Conservation (phyloP, 352 stramenopile species). For the Blastocystis sp. region DNA sequence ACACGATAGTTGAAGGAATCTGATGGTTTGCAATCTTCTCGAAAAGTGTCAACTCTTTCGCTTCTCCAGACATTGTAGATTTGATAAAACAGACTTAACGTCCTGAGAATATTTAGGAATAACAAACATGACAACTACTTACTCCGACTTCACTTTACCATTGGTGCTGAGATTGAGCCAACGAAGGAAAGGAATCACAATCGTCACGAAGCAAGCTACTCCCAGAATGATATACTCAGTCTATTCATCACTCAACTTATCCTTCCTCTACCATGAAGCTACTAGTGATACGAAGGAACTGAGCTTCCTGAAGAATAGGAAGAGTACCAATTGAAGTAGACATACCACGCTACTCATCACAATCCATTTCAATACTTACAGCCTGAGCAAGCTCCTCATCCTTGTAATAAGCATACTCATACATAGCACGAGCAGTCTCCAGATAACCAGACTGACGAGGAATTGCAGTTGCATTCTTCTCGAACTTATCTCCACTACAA, state of each 20-base stretch:
- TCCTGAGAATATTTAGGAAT: background rate
- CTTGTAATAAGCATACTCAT: slow-evolving; percentile 11
- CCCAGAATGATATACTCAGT: slow-evolving; percentile 2
- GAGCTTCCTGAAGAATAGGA: slow-evolving; percentile 11
- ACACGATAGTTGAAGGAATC: slow-evolving; percentile 58
- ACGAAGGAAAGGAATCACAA: background rate
- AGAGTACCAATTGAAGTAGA: background rate
- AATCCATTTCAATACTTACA: background rate
- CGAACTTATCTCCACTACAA: background rate
- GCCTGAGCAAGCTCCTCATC: background rate
- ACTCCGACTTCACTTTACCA: background rate
- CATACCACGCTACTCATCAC: background rate
- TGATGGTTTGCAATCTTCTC: slow-evolving; percentile 57
- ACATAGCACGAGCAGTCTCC: slow-evolving; percentile 18
- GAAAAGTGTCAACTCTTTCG: slow-evolving; percentile 53
- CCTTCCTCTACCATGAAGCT: background rate
- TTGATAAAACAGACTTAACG: background rate
- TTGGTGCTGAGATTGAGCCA: background rate
- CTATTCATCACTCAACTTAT: background rate
- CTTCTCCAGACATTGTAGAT: slow-evolving; percentile 16
- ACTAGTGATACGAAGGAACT: background rate
- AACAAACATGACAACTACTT: no score
- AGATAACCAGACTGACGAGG: slow-evolving; percentile 30
- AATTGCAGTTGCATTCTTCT: slow-evolving; percentile 25
- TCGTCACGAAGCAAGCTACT: background rate